These are phyloP conservation scores for Macrophomina phaseolina DNA, from an alignment of 2,329 filamentous ascomycete genomes.

Conservation along the genomic window DNA sequence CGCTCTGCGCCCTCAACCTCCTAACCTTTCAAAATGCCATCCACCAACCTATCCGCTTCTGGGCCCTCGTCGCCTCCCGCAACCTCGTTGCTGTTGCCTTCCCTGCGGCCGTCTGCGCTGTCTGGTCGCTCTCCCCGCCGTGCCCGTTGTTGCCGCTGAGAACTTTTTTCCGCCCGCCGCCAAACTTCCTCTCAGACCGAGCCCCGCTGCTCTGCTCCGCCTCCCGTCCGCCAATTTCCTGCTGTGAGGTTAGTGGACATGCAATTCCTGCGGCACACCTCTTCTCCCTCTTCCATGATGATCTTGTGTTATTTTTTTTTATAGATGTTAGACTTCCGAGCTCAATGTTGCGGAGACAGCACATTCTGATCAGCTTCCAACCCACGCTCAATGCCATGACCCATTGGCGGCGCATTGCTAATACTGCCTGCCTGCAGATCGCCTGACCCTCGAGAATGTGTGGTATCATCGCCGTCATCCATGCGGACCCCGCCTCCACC, in stretches of 20 bases:
- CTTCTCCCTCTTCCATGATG: slow-evolving; percentile 31
- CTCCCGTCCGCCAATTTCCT: not conserved
- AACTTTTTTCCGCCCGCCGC: slow-evolving; percentile 2
- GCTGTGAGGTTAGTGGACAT: slow-evolving; percentile 6
- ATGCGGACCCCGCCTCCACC: slow-evolving; percentile 46
- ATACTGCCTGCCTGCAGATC: not conserved
- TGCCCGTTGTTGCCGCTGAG: slow-evolving; percentile 6
- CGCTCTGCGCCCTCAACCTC: slow-evolving; percentile 19
- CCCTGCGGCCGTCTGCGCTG: slow-evolving; percentile 2
- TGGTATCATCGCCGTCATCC: slow-evolving; percentile 58
- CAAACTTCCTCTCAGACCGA: not conserved
- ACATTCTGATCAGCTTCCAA: slow-evolving; percentile 29
- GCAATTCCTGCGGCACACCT: not conserved
- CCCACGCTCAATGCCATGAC: not conserved
- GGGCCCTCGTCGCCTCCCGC: slow-evolving; percentile 8
- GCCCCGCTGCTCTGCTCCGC: not conserved
- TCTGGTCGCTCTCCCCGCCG: not conserved
- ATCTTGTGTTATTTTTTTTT: slow-evolving; percentile 30
- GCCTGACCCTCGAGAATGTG: slow-evolving; percentile 49
- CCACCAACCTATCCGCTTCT: slow-evolving; percentile 15
- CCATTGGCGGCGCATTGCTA: slow-evolving; percentile 9
- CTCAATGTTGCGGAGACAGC: slow-evolving; percentile 31
- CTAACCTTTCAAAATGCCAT: slow-evolving; percentile 28
- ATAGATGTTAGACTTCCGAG: slow-evolving; percentile 54
- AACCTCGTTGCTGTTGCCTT: not conserved